Percentiles rank a stretch among this genome's conserved stretches.
These are phyloP conservation scores for Lachancea meyersii DNA, from an alignment of 805 yeast genomes.

Conservation along the genomic window DNA sequence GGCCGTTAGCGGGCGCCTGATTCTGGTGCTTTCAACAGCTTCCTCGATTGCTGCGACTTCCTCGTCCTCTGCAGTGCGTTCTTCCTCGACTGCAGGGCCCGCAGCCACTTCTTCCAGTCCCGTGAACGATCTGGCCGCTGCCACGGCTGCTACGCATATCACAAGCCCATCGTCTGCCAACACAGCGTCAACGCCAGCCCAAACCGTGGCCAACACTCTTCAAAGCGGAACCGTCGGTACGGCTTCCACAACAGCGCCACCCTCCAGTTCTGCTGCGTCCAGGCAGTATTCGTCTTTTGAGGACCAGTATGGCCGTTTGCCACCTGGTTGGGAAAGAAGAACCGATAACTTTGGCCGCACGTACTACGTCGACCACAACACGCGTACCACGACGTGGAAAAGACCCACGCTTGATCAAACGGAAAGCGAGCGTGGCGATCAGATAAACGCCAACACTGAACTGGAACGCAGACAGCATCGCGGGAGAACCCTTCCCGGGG, in stretches of 20 bases:
- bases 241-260: slow-evolving; percentile 18
- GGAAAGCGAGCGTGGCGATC: slow-evolving; percentile 57
- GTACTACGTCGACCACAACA: slow-evolving; percentile 95
- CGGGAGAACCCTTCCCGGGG: slow-evolving; percentile 80
- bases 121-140: background rate
- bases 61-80: slow-evolving; percentile 23
- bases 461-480: slow-evolving; percentile 87
- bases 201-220: slow-evolving; percentile 28
- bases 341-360: slow-evolving; percentile 97
- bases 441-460: slow-evolving; percentile 65
- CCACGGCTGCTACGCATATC: slow-evolving; percentile 7
- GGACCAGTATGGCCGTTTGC: slow-evolving; percentile 93
- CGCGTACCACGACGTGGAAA: slow-evolving; percentile 98
- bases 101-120: slow-evolving; percentile 17
- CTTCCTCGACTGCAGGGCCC: slow-evolving; percentile 31
- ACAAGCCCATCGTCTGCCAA: slow-evolving; percentile 19
- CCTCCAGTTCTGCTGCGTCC: slow-evolving; percentile 16
- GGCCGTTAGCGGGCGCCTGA: slow-evolving; percentile 88
- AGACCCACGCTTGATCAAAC: slow-evolving; percentile 82
- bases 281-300: slow-evolving; percentile 89
- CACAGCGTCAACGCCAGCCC: slow-evolving; percentile 23
- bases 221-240: slow-evolving; percentile 25
- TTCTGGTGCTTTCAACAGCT: slow-evolving; percentile 55
- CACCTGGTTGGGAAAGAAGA: slow-evolving; percentile 98
- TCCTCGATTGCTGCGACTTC: slow-evolving; percentile 8